Conservation (phyloP, 306 rosid species). For the Lathyrus sativus region DNA sequence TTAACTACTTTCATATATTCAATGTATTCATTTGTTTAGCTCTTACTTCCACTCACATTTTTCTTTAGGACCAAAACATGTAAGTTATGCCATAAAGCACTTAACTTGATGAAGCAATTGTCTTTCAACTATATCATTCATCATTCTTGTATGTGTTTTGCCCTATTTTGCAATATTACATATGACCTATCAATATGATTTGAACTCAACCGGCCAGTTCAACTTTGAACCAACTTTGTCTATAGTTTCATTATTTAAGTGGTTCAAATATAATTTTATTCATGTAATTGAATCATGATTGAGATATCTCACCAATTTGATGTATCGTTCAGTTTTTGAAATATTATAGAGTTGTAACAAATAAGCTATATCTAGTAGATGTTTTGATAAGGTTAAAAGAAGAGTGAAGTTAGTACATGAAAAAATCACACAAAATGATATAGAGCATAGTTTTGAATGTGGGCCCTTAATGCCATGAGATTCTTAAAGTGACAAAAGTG, state of each 20-base stretch:
- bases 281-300: not conserved
- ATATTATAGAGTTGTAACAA: not conserved
- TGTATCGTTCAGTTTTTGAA: not conserved
- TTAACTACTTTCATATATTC: slow-evolving; percentile 37
- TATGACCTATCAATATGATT: slow-evolving; percentile 19
- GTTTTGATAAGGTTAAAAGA: not conserved
- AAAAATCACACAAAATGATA: slow-evolving; percentile 16
- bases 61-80: slow-evolving; percentile 38
- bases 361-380: slow-evolving; percentile 31
- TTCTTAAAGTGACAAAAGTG: slow-evolving; percentile 38
- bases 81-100: slow-evolving; percentile 33
- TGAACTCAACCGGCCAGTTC: not conserved
- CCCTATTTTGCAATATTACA: slow-evolving; percentile 10
- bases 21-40: slow-evolving; percentile 39
- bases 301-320: not conserved
- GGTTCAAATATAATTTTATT: not conserved
- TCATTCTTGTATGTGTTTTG: slow-evolving; percentile 21
- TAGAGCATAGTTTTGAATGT: slow-evolving; percentile 32
- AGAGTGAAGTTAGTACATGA: slow-evolving; percentile 17
- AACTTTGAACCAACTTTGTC: not conserved
- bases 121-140: slow-evolving; percentile 28
- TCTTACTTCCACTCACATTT: slow-evolving; percentile 34
- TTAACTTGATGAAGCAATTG: slow-evolving; percentile 22
- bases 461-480: slow-evolving; percentile 38
- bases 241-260: not conserved